Percentiles rank a stretch among this genome's conserved stretches.
Evolutionary conservation across 2,329 filamentous ascomycete genomes (phyloP).

Genomic region (Talaromyces sp.): DNA sequence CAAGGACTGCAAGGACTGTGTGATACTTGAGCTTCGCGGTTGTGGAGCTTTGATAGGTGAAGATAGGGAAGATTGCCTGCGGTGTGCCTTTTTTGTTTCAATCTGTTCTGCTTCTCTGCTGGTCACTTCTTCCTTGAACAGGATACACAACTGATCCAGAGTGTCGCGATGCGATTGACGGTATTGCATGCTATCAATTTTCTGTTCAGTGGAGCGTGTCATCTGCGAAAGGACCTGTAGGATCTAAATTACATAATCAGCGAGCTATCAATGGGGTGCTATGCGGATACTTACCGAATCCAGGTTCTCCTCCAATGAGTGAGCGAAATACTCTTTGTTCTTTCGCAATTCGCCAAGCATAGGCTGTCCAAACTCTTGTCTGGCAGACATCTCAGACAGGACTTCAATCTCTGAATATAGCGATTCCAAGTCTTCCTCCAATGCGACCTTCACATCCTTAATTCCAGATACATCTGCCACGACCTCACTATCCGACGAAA

Average conservation of each 20-base stretch:
- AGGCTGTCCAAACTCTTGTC: constrained; percentile 41
- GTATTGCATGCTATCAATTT: constrained; percentile 29
- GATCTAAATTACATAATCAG: constrained; percentile 23
- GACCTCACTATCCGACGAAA: constrained; percentile 17
- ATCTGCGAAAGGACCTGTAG: constrained; percentile 34
- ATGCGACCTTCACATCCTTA: constrained; percentile 19
- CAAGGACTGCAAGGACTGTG: constrained; percentile 23
- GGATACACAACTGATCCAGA: constrained; percentile 29
- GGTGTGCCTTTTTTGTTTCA: constrained; percentile 21
- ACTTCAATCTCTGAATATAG: constrained; percentile 41
- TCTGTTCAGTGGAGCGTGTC: constrained; percentile 30
- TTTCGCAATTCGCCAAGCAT: constrained; percentile 36
- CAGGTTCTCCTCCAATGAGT: constrained; percentile 32
- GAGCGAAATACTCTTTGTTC: constrained; percentile 29
- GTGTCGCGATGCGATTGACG: constrained; percentile 36
- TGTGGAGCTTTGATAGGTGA: constrained; percentile 3
- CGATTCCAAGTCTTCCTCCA: constrained; percentile 39
- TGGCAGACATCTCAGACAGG: constrained; percentile 41
- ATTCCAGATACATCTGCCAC: constrained; percentile 19
- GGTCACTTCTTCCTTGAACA: constrained; percentile 32
- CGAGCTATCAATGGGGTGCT: not conserved
- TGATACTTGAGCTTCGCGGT: not conserved
- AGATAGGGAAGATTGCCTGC: constrained; percentile 18
- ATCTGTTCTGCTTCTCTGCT: constrained; percentile 21
- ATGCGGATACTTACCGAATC: constrained; percentile 29